Base-by-base conservation (phyloP, 192 early-diverging fungal species). In the Mortierella hygrophila region DNA sequence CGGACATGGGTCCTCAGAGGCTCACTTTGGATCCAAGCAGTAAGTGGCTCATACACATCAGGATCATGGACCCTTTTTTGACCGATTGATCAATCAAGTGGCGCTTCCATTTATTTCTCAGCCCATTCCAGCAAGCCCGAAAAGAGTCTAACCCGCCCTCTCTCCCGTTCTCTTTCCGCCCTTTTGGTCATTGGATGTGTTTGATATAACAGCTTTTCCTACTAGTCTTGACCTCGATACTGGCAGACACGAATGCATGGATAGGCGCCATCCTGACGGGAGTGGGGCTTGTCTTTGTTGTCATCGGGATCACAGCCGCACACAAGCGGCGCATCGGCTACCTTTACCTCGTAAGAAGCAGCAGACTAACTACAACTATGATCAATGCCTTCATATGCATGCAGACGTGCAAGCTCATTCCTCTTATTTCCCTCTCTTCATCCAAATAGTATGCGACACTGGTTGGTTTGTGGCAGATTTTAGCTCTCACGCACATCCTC, bases 231-330 rank as follows among this genome's bases (percentile, higher is more conserved):
- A 82, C 81, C 23, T 82, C 81, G 6, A 82, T 82, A 47, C 26
- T 82, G 57, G 81, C 81, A 35, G 81, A 82, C 57, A 76, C 70
- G 4, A 65, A 77, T 49, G 81, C 81, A 37, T 82, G 81, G 81
- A 68, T 71, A n/a, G 81, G 75, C 13, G 70, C 81, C 9, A 76
- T 82, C n/a, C 42, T 82, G 0, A 60, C 81, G 23, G 57, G 68
- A 3, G 35, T 18, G 4, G 81, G 81, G 5, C 41, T 82, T 3
- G 47, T 57, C 6, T 70, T 82, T 49, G 81, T 82, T 3, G 35
- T 68, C 23, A 44, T 82, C 54, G 81, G 81, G 26, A 77, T 82
- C 60, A 21, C 49, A 23, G 81, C 81, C 3, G 81, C 81, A 40
- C 75, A 82, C 21, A 82, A 47, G 49, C 68, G 70, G 72, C 74